phyloP scores from a whole-genome alignment of 2,329 filamentous ascomycete species.

The Sporothrix globosa region DNA sequence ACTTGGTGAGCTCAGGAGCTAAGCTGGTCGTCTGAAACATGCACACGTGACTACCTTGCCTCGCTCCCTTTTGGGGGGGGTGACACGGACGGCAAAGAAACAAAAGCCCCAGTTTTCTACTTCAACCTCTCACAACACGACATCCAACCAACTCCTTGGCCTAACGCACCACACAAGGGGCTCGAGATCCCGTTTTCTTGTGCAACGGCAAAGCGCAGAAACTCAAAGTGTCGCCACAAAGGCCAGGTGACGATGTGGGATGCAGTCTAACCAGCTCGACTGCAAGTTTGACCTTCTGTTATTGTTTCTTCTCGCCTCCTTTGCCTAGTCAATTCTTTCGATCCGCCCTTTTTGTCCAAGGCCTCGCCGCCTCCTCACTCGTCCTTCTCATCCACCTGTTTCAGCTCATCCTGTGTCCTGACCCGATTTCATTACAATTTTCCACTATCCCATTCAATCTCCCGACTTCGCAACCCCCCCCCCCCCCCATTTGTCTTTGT shows the following conservation, averaged over 20 bases:
- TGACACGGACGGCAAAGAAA: neutral
- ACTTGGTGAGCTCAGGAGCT: too few relatives aligned
- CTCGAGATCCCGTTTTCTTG: slow-evolving; percentile 8
- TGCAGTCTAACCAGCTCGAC: neutral
- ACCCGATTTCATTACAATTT: neutral
- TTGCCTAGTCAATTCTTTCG: neutral
- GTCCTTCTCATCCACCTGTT: neutral
- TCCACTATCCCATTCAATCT: neutral
- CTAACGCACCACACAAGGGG: slow-evolving; percentile 18
- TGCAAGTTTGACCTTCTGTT: neutral
- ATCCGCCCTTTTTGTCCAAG: neutral
- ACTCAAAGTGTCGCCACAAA: slow-evolving; percentile 10
- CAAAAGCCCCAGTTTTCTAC: slow-evolving; percentile 20
- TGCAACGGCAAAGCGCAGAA: neutral
- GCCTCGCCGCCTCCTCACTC: neutral
- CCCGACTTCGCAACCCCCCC: neutral
- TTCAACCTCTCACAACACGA: slow-evolving; percentile 11
- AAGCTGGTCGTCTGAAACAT: slow-evolving; percentile 20
- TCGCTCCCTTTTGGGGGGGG: slow-evolving; percentile 13
- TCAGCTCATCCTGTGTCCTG: slow-evolving; percentile 3
- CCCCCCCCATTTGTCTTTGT: neutral
- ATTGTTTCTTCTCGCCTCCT: neutral
- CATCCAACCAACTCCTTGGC: neutral
- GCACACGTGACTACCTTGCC: slow-evolving; percentile 15
- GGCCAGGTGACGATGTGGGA: slow-evolving; percentile 7